Evolutionary conservation across 2,329 filamentous ascomycete genomes (phyloP), one percentile per base, ranked within the genome.

Genomic region (Nothophoma quercina): DNA sequence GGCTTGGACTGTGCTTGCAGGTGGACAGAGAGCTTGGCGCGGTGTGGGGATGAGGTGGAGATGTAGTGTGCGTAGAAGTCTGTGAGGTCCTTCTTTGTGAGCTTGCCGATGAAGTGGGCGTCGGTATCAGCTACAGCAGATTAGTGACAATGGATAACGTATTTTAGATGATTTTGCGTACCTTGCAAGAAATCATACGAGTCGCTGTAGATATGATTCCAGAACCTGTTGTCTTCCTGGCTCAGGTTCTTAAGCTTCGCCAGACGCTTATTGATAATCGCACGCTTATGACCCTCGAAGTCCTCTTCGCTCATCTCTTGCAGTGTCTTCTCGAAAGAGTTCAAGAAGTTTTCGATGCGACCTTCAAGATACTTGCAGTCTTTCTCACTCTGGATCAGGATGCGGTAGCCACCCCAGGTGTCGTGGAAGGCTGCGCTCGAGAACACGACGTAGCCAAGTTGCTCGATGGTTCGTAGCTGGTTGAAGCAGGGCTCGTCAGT

Each of bases 391-490:
- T 99, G 95, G 23, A 99, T 91, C 56, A 98, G 84, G 59, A 99
- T 89, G 5, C 93, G 85, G 75, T 95, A 95, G 1, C 90, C 91
- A 1, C 74, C 70, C 65, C 91, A 88, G 0, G 89, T 93, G 0
- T 89, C 92, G n/a, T 86, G 79, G 48, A 89, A 85, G 44, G 84
- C 83, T 30, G 86, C 81, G 22, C 91, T 90, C 40, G 90, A 93
- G 75, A 93, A 96, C 0, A 99, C 93, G 45, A 99, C 90, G 65
- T 99, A 99, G 10, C 95, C 95, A 6, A 99, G 87, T 76, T 99
- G 93, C 74, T 99, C 93, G 75, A 98, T 97, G 34, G 95, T 98
- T 41, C 95, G 86, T 7, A 99, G 82, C 73, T 96, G 92, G 75
- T 99, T 91, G 70, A 98, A 99, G 7, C 89, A 89, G 4, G 93